Conservation (phyloP, 1,284 basidiomycete genomes). For the Bjerkandera adusta region DNA sequence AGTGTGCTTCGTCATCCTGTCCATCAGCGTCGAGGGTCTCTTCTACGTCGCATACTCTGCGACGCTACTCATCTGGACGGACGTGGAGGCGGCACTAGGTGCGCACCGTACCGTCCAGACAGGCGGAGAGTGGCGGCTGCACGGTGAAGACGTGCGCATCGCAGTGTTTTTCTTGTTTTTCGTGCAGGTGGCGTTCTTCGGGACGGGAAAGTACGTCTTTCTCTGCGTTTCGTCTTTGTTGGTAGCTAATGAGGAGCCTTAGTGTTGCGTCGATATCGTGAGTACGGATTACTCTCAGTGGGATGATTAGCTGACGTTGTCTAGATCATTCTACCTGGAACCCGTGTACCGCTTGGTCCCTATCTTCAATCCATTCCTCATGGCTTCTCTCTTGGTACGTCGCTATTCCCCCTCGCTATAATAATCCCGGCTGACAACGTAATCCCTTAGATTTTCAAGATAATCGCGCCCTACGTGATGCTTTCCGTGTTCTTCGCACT, state of each 20-base stretch:
- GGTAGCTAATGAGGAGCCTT: constrained; percentile 1
- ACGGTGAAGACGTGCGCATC: constrained; percentile 66
- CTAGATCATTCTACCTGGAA: constrained; percentile 83
- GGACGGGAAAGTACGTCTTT: constrained; percentile 71
- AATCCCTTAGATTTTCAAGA: constrained; percentile 69
- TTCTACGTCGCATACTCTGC: constrained; percentile 74
- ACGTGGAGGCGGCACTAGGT: constrained; percentile 55
- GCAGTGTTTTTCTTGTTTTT: constrained; percentile 86
- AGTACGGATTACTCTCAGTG: constrained; percentile 26
- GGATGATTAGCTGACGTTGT: background rate
- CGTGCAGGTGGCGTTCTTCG: constrained; percentile 87
- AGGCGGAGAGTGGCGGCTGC: constrained; percentile 42
- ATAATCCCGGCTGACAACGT: background rate
- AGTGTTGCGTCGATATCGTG: constrained; percentile 85
- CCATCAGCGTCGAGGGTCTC: constrained; percentile 80
- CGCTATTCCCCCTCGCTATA: background rate
- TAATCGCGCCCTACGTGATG: constrained; percentile 78
- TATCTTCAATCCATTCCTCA: constrained; percentile 85
- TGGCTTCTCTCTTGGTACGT: constrained; percentile 69
- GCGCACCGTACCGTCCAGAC: background rate
- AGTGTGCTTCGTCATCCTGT: constrained; percentile 78
- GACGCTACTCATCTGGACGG: constrained; percentile 69
- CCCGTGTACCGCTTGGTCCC: constrained; percentile 89
- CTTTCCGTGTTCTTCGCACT: constrained; percentile 67
- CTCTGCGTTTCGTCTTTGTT: background rate